These are phyloP conservation scores for Diaporthe helianthi DNA, from an alignment of 2,329 filamentous ascomycete genomes.

Conservation along the genomic window DNA sequence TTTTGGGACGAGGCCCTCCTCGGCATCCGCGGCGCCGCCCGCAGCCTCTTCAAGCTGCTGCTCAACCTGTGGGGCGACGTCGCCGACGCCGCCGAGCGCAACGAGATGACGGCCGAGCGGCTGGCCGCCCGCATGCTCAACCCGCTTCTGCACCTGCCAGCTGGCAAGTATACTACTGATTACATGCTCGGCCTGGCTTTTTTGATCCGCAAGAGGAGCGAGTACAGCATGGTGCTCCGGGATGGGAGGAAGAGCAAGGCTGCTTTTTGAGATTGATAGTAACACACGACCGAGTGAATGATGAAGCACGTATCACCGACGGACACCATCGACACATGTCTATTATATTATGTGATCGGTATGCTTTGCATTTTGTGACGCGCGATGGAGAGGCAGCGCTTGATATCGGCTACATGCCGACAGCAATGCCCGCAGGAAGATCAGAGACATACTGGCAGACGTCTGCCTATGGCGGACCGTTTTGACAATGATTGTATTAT, in stretches of 20 bases:
- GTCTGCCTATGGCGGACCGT: not conserved
- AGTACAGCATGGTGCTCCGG: constrained; percentile 48
- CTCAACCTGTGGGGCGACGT: constrained; percentile 53
- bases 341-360: not conserved
- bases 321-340: not conserved
- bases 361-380: no score
- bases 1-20: constrained; percentile 55
- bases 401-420: not conserved
- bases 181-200: constrained; percentile 53
- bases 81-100: constrained; percentile 47
- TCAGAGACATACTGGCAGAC: not conserved
- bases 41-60: constrained; percentile 51
- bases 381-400: not conserved
- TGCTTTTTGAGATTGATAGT: constrained; percentile 35
- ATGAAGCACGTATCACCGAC: no score
- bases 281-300: not conserved
- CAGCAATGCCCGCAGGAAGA: not conserved
- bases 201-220: constrained; percentile 50
- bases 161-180: constrained; percentile 47
- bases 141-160: constrained; percentile 48
- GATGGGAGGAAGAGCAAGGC: constrained; percentile 42
- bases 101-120: constrained; percentile 53
- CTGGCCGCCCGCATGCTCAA: constrained; percentile 48
- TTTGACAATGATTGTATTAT: not conserved
- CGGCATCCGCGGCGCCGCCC: constrained; percentile 46